phyloP scores from a whole-genome alignment of 768 basidiomycete genomes.

The Paxillus involutus region DNA sequence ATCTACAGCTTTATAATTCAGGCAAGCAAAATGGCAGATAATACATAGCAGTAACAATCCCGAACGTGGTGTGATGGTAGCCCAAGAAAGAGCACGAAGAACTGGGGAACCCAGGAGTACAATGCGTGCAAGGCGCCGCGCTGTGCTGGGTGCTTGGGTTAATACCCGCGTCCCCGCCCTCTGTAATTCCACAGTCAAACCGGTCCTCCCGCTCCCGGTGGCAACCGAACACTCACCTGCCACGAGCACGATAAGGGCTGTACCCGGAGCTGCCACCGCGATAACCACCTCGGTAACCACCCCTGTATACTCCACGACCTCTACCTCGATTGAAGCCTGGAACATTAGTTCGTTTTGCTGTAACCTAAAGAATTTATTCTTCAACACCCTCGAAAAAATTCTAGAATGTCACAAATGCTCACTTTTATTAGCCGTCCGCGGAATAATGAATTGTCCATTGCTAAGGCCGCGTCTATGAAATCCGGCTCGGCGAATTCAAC shows the following conservation, averaged over 20 bases:
- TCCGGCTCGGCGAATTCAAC: conserved; percentile 96
- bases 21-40: conserved; percentile 12
- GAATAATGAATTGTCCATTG: conserved; percentile 96
- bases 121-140: conserved; percentile 16
- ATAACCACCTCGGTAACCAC: conserved; percentile 62
- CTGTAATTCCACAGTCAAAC: conserved; percentile 32
- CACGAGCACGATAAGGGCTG: conserved; percentile 61
- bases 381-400: background rate
- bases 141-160: conserved; percentile 22
- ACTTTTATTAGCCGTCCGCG: conserved; percentile 92
- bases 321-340: conserved; percentile 88
- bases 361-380: conserved; percentile 59
- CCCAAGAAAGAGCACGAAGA: conserved; percentile 7
- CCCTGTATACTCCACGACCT: conserved; percentile 67
- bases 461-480: conserved; percentile 85
- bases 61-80: conserved; percentile 16
- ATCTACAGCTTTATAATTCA: conserved; percentile 29
- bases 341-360: conserved; percentile 92
- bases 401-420: conserved; percentile 16
- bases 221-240: conserved; percentile 54
- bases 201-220: conserved; percentile 10
- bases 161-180: conserved; percentile 74
- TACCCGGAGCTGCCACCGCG: conserved; percentile 54
- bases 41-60: conserved; percentile 25
- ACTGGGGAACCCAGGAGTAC: conserved; percentile 5